Evolutionary conservation across 257 asterid species (phyloP).

Genomic region (Vinca minor): DNA sequence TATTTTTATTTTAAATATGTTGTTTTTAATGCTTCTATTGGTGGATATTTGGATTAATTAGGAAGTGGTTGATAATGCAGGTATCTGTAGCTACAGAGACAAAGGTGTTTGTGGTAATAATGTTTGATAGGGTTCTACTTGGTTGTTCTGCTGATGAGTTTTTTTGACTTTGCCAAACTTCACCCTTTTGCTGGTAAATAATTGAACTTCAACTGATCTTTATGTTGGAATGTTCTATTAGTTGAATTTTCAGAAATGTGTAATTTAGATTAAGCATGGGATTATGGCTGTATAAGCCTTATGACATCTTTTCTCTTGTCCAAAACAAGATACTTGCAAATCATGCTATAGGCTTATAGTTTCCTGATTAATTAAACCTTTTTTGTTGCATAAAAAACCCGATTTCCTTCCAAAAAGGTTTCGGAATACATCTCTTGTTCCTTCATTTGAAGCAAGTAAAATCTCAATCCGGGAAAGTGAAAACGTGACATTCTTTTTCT

Average conservation of each 20-base stretch:
- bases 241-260: neutral
- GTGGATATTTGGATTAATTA: neutral
- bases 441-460: too few species aligned
- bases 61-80: constrained; percentile 30
- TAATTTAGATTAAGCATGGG: too few species aligned
- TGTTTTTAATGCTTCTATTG: neutral
- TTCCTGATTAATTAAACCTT: neutral
- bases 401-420: neutral
- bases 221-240: neutral
- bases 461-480: neutral
- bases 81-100: constrained; percentile 71
- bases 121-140: constrained; percentile 80
- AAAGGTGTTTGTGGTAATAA: constrained; percentile 56
- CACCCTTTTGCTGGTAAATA: constrained; percentile 76
- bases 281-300: neutral
- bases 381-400: neutral
- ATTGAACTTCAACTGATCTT: constrained; percentile 4
- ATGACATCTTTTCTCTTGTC: neutral
- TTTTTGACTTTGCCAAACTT: constrained; percentile 61
- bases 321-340: neutral
- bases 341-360: neutral
- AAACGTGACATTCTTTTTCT: neutral
- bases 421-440: neutral
- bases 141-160: constrained; percentile 91
- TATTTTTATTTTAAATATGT: too few species aligned